A percentile compares a stretch with the other conserved stretches of the same genome.
Evolutionary conservation across 116 monocot species (phyloP).

Genomic region (Posidonia oceanica): DNA sequence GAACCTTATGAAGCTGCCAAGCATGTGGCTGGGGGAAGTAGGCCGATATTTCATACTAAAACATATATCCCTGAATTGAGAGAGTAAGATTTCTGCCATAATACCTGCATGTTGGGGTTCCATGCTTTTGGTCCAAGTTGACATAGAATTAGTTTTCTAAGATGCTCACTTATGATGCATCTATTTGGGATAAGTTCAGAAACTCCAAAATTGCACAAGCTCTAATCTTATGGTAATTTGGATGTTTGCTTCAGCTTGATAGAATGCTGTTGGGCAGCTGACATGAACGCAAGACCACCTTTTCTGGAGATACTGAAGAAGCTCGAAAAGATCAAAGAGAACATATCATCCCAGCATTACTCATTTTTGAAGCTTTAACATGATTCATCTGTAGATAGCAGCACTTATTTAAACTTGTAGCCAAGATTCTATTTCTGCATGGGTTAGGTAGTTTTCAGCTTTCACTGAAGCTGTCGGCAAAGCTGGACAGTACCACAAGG

Average conservation of each 20-base stretch:
- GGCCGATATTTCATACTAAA: slow-evolving; percentile 73
- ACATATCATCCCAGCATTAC: slow-evolving; percentile 38
- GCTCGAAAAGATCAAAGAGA: slow-evolving; percentile 89
- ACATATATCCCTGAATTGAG: slow-evolving; percentile 56
- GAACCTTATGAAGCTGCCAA: slow-evolving; percentile 95
- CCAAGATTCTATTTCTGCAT: neutral
- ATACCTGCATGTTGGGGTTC: neutral
- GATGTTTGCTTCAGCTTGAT: slow-evolving; percentile 44
- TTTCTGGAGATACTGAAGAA: slow-evolving; percentile 88
- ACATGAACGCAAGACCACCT: slow-evolving; percentile 63
- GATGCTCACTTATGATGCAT: too few relatives aligned
- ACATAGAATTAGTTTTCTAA: too few relatives aligned
- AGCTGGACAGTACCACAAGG: slow-evolving; percentile 1
- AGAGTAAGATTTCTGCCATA: slow-evolving; percentile 39
- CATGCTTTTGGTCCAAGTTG: too few relatives aligned
- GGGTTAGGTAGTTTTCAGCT: neutral
- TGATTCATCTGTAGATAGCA: slow-evolving; percentile 1
- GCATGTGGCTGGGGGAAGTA: slow-evolving; percentile 61
- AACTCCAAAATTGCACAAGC: too few relatives aligned
- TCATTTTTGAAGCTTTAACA: slow-evolving; percentile 1
- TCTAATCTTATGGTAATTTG: neutral
- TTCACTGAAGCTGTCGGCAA: neutral
- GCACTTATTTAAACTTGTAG: neutral
- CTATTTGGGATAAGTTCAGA: too few relatives aligned
- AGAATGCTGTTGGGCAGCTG: slow-evolving; percentile 74